Conservation (phyloP, 1,284 basidiomycete species). For the Moesziomyces antarcticus region DNA sequence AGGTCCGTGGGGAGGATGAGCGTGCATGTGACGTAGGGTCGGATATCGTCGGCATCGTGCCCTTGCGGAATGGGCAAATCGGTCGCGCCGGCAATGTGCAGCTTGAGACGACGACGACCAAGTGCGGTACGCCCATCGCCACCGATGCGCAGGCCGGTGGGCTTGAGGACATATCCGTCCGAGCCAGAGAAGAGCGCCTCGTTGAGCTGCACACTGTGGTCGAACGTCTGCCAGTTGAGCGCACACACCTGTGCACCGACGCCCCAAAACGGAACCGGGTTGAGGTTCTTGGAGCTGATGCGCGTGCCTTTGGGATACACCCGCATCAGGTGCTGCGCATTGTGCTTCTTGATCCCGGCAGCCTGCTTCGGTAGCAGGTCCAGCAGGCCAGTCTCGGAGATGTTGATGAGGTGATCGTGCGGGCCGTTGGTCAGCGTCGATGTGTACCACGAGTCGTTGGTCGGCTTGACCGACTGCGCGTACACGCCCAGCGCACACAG, state of each 20-base stretch:
- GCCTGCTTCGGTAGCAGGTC: conserved; percentile 69
- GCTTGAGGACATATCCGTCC: conserved; percentile 74
- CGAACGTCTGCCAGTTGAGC: conserved; percentile 74
- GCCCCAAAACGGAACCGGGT: conserved; percentile 72
- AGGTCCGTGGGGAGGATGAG: conserved; percentile 49
- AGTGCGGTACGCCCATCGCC: conserved; percentile 44
- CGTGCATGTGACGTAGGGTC: conserved; percentile 61
- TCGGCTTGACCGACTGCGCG: conserved; percentile 60
- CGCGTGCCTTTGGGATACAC: conserved; percentile 75
- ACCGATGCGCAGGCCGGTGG: conserved; percentile 59
- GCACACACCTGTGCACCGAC: conserved; percentile 74
- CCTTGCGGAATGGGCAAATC: conserved; percentile 55
- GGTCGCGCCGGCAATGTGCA: conserved; percentile 57
- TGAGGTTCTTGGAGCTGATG: conserved; percentile 67
- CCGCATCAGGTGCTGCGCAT: conserved; percentile 71
- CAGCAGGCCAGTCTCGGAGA: conserved; percentile 72
- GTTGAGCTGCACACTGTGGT: conserved; percentile 70
- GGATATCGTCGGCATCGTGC: conserved; percentile 49
- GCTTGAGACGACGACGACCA: conserved; percentile 34
- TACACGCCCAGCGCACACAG: conserved; percentile 60
- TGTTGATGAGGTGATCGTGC: conserved; percentile 72
- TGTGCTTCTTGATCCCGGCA: conserved; percentile 68
- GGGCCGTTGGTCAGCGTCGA: conserved; percentile 51
- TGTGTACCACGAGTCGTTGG: conserved; percentile 54
- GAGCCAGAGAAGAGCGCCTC: conserved; percentile 76